Conservation (phyloP, 2,329 filamentous ascomycete species). For the Elsinoe necatrix region DNA sequence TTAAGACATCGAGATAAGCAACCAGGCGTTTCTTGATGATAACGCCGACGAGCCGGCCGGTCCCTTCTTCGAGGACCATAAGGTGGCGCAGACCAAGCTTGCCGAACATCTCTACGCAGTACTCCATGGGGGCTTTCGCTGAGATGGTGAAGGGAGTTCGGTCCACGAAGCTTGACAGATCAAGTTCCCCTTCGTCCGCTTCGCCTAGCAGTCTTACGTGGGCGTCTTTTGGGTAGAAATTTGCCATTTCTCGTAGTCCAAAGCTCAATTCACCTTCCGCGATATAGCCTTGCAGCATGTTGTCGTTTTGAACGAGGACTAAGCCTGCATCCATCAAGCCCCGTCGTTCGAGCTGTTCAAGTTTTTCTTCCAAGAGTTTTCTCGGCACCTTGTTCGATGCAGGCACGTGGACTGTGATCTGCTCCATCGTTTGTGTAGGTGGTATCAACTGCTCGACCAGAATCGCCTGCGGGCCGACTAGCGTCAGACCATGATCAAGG, state of each 20-base stretch:
- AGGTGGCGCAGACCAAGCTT: constrained; percentile 49
- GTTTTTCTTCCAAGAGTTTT: constrained; percentile 37
- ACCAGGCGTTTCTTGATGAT: constrained; percentile 53
- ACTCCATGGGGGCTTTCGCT: constrained; percentile 48
- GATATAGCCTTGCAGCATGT: constrained; percentile 48
- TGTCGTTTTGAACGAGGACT: constrained; percentile 43
- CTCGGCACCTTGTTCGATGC: constrained; percentile 36
- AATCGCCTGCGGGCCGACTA: constrained; percentile 33
- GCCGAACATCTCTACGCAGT: constrained; percentile 52
- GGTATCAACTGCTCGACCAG: constrained; percentile 44
- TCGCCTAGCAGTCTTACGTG: constrained; percentile 35
- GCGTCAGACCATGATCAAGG: constrained; percentile 39
- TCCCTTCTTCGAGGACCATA: constrained; percentile 46
- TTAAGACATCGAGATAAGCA: constrained; percentile 42
- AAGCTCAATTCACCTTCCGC: constrained; percentile 47
- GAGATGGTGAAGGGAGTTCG: constrained; percentile 45
- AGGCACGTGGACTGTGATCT: constrained; percentile 46
- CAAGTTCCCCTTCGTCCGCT: constrained; percentile 31
- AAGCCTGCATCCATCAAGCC: constrained; percentile 51
- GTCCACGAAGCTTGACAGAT: constrained; percentile 46
- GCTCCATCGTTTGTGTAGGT: constrained; percentile 46
- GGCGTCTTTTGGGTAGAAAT: constrained; percentile 28
- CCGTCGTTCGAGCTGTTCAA: constrained; percentile 39
- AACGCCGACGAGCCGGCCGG: constrained; percentile 43
- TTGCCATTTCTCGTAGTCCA: constrained; percentile 34